phyloP scores from a whole-genome alignment of 169 alveolate species.

The Plasmodium yoelii region DNA sequence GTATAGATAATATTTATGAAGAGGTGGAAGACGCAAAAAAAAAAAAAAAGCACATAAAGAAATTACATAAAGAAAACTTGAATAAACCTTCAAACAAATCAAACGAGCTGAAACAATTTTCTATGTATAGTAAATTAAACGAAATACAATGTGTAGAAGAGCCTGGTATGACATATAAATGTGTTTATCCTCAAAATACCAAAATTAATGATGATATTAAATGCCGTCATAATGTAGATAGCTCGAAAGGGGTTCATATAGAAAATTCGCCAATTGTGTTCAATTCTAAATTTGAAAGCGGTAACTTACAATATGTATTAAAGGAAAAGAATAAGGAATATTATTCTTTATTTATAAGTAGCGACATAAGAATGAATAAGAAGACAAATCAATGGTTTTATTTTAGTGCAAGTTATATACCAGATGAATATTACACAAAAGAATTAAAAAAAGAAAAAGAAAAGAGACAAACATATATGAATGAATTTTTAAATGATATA shows the following conservation, averaged over 20 bases:
- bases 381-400: constrained; percentile 74
- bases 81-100: not conserved
- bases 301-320: constrained; percentile 37
- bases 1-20: not conserved
- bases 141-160: constrained; percentile 14
- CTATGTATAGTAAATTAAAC: constrained; percentile 9
- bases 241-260: constrained; percentile 5
- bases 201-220: no score
- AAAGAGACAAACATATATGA: constrained; percentile 13
- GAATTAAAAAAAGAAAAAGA: constrained; percentile 10
- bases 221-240: not conserved
- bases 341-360: constrained; percentile 38
- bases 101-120: not conserved
- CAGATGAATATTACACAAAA: constrained; percentile 25
- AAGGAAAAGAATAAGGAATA: constrained; percentile 46
- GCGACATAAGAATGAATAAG: constrained; percentile 38
- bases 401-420: constrained; percentile 71
- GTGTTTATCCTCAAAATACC: constrained; percentile 16
- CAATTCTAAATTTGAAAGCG: constrained; percentile 63
- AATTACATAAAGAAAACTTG: not conserved
- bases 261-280: constrained; percentile 5
- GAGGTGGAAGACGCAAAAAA: not conserved
- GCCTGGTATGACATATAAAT: constrained; percentile 51
- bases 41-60: not conserved
- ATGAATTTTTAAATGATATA: constrained; percentile 26